phyloP scores from a whole-genome alignment of 352 stramenopile genomes.

The Phytopythium vexans region DNA sequence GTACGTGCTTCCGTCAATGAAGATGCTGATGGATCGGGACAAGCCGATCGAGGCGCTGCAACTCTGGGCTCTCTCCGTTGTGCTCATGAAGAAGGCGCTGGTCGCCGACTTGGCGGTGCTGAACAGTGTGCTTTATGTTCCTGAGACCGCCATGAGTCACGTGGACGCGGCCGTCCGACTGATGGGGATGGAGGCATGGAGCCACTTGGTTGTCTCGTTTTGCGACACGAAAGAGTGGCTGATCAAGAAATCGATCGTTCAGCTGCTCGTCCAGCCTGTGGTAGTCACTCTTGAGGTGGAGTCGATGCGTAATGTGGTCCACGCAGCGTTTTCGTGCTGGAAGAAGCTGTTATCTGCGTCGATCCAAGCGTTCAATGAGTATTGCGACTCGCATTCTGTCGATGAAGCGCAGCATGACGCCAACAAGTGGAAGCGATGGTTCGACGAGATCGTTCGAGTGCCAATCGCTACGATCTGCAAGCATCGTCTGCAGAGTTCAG shows the following conservation, averaged over 20 bases:
- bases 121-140: constrained; percentile 52
- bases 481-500: too few relatives aligned
- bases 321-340: constrained; percentile 52
- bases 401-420: constrained; percentile 32
- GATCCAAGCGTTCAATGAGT: constrained; percentile 46
- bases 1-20: constrained; percentile 57
- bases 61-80: constrained; percentile 57
- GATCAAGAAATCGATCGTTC: constrained; percentile 50
- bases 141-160: constrained; percentile 50
- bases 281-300: constrained; percentile 47
- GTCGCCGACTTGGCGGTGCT: constrained; percentile 38
- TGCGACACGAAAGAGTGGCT: constrained; percentile 44
- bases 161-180: constrained; percentile 39
- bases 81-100: constrained; percentile 37
- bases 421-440: constrained; percentile 58
- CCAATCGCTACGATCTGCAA: constrained; percentile 17
- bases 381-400: constrained; percentile 9
- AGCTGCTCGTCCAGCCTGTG: constrained; percentile 47
- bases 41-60: constrained; percentile 39
- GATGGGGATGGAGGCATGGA: constrained; percentile 52
- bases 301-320: constrained; percentile 38
- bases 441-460: constrained; percentile 28
- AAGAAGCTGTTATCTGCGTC: constrained; percentile 32
- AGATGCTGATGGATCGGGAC: constrained; percentile 39
- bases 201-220: constrained; percentile 44